These are phyloP conservation scores for Sungouiella thailandica DNA, from an alignment of 805 yeast genomes.

Conservation along the genomic window DNA sequence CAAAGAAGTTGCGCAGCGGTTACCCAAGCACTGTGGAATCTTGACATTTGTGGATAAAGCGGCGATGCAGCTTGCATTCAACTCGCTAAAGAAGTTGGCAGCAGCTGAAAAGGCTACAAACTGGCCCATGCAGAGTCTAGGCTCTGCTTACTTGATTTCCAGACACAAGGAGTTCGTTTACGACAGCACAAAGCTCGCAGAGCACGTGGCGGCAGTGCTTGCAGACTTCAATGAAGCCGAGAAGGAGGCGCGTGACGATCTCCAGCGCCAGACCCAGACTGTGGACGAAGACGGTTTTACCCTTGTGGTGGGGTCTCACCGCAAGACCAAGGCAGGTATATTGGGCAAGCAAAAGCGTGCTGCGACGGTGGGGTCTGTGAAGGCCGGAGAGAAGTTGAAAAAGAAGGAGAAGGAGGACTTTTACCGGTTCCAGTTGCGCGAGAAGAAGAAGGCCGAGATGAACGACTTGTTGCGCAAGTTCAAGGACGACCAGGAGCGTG, in stretches of 20 bases:
- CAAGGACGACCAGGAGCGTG: constrained; percentile 85
- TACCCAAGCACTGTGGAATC: constrained; percentile 72
- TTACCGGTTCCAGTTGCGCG: constrained; percentile 94
- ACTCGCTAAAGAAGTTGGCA: constrained; percentile 51
- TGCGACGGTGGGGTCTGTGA: constrained; percentile 31
- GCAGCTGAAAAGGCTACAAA: constrained; percentile 17
- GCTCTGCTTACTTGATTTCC: constrained; percentile 41
- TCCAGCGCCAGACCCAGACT: constrained; percentile 49
- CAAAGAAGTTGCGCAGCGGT: constrained; percentile 32
- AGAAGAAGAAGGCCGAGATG: constrained; percentile 88
- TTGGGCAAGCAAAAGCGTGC: constrained; percentile 48
- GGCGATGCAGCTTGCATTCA: constrained; percentile 59
- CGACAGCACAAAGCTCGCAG: constrained; percentile 48
- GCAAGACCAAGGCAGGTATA: constrained; percentile 74
- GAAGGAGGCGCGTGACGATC: constrained; percentile 49
- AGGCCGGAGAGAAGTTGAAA: constrained; percentile 49
- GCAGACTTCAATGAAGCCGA: constrained; percentile 68
- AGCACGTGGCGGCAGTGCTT: constrained; percentile 57
- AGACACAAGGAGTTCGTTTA: constrained; percentile 31
- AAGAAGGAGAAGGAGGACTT: constrained; percentile 83
- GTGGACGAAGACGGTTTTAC: constrained; percentile 96
- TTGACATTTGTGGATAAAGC: constrained; percentile 71
- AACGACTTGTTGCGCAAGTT: constrained; percentile 78
- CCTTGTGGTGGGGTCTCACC: constrained; percentile 78
- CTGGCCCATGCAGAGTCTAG: constrained; percentile 38